Base-by-base conservation (phyloP, 495 filamentous ascomycete genomes). In the Lophiostoma macrostomum region DNA sequence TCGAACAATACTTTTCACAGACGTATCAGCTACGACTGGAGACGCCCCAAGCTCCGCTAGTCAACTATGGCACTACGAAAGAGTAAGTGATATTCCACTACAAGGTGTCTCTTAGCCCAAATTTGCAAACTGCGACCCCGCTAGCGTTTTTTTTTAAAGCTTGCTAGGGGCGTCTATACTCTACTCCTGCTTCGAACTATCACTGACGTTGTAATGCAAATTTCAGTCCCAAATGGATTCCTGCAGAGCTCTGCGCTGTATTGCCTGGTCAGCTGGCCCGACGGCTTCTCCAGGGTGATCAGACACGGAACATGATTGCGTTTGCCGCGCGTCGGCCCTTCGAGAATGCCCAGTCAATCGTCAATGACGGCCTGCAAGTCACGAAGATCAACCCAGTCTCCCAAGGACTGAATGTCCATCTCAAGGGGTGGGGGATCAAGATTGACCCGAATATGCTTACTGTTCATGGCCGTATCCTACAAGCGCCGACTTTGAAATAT, bases 301-400 rank as follows among this genome's bases (percentile, higher is more conserved):
- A 89, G 58, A 85, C 82, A 0, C 65, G 73, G 0, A 42, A 66
- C 0, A 91, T 91, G 85, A 76, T 88, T 18, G 63, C 60, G 1
- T 87, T 90, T 64, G 83, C 89, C 0, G 85, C 83, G 28, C 77
- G 86, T 11, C 67, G 68, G 8, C 86, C 88, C 0, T 73, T 68
- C 0, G 69, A 74, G 29, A 94, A 94, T 58, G 86, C 84, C 0
- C 49, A 70, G 14, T 85, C 82, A 0, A 85, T 95, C 60, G 71
- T 78, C 1, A 73, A 62, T 0, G 69, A 75, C 7, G 87, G 82
- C 16, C 73, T 71, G 1, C 45, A 59, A 0, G 63, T 80, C 4
- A 66, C 84, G 68, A 40, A 71, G 69, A 63, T 65, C 44, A 70
- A 63, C 18, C 56, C 56, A 50, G 25, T 10, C 3, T 27, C 37